Base-by-base conservation (phyloP, 768 basidiomycete species). In the Phaffia tasmanica region DNA sequence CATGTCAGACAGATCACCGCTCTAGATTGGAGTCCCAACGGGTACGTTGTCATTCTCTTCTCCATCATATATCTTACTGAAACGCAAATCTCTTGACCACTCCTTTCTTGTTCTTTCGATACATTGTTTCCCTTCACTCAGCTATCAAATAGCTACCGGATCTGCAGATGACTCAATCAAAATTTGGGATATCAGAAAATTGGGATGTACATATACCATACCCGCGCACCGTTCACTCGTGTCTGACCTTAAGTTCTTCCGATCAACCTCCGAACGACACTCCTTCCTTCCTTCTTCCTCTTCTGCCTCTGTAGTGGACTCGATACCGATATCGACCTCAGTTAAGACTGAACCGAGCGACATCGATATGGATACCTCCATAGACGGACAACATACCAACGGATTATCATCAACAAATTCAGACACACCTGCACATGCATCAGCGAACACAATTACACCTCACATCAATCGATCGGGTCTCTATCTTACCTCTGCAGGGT, bases 121-220 rank as follows among this genome's bases (percentile, higher is more conserved):
- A 2, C 14, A 21, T 18, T 16, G n/a, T 21, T 49, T 27, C 27
- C n/a, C 42, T 50, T 18, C 23, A 21, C n/a, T 7, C 73, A 97
- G 93, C 69, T 93, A 95, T 74, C 94, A 98, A 81, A 86, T 99
- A 58, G 95, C 93, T 35, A 95, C 95, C 0, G 95, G 94, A 48
- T 86, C 92, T 4, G 91, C 89, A 55, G 95, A 99, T 76, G 95
- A 98, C 74, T 95, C 95, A 0, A 87, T 99, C 73, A 87, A 93
- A 57, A 89, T 98, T 80, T 99, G 95, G 95, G 95, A 99, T 78
- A 85, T 98, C 79, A 86, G 95, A 49, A 87, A 88, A 19, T 81
- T 95, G 42, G 90, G 86, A 71, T 85, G 90, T n/a, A 78, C 92
- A 15, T 91, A 95, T 76, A 97, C 90, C 51, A 95, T 98, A 71